A percentile compares a stretch with the other conserved stretches of the same genome.
phyloP scores from a whole-genome alignment of 495 filamentous ascomycete species.

The Penicillium bialowiezense region DNA sequence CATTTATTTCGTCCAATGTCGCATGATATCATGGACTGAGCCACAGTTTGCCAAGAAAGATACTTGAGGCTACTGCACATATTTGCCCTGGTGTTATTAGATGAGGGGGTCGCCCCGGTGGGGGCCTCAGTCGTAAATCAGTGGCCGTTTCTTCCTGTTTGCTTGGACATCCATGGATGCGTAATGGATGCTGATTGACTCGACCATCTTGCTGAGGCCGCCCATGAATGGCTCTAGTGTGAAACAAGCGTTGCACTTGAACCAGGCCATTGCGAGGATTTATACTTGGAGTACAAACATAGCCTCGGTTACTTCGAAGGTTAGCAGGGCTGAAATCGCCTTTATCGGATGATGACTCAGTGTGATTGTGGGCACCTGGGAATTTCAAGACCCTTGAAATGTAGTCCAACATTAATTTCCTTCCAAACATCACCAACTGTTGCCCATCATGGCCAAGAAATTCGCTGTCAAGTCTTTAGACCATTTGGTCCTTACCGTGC shows the following conservation, averaged over 20 bases:
- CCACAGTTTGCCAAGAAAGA: constrained; percentile 1
- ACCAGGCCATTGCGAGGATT: too few species aligned
- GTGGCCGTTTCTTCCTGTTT: too few species aligned
- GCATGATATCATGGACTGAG: constrained; percentile 4
- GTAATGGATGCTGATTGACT: not conserved
- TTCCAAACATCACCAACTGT: not conserved
- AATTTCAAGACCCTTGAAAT: not conserved
- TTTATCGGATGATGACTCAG: constrained; percentile 3
- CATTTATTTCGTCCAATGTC: not conserved
- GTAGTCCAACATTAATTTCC: not conserved
- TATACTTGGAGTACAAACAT: too few species aligned
- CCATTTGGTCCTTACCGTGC: constrained; percentile 52
- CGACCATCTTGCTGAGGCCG: too few species aligned
- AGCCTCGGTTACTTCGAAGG: not conserved
- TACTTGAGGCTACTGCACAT: constrained; percentile 6
- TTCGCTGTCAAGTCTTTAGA: constrained; percentile 45
- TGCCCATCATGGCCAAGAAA: constrained; percentile 13
- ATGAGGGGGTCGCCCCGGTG: too few species aligned
- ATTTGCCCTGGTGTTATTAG: too few species aligned
- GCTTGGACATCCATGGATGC: not conserved
- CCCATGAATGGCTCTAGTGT: too few species aligned
- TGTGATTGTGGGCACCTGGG: not conserved
- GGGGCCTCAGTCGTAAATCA: too few species aligned
- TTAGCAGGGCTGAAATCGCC: not conserved
- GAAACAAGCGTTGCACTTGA: too few species aligned